phyloP scores from a whole-genome alignment of 352 stramenopile genomes.

The Pythium sp. region DNA sequence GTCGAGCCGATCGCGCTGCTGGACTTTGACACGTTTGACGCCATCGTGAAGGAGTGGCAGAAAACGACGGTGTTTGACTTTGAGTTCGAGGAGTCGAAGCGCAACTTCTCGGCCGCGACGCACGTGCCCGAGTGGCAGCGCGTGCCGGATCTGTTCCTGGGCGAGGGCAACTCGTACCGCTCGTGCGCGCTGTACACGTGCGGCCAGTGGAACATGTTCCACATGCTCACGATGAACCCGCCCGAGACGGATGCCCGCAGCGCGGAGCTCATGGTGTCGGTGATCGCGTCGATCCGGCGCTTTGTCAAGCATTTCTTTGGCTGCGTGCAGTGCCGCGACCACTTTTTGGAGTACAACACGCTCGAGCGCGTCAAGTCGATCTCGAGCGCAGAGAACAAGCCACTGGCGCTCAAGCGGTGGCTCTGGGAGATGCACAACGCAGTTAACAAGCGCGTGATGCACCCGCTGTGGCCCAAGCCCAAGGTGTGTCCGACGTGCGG shows the following conservation, averaged over 20 bases:
- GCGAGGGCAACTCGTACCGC: slow-evolving; percentile 59
- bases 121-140: slow-evolving; percentile 66
- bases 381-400: slow-evolving; percentile 62
- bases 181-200: slow-evolving; percentile 80
- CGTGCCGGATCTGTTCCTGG: slow-evolving; percentile 58
- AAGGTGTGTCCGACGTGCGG: slow-evolving; percentile 71
- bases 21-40: slow-evolving; percentile 72
- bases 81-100: slow-evolving; percentile 47
- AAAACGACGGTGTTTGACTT: slow-evolving; percentile 46
- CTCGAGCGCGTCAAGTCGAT: slow-evolving; percentile 66
- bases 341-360: slow-evolving; percentile 79
- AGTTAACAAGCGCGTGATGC: slow-evolving; percentile 74
- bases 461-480: slow-evolving; percentile 76
- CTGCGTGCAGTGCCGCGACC: slow-evolving; percentile 71
- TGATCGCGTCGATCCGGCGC: slow-evolving; percentile 70
- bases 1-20: slow-evolving; percentile 54
- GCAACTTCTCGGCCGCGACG: slow-evolving; percentile 39
- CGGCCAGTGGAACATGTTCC: slow-evolving; percentile 86
- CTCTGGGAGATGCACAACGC: slow-evolving; percentile 85
- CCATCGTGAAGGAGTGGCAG: slow-evolving; percentile 62
- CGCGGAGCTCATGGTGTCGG: slow-evolving; percentile 57
- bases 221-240: slow-evolving; percentile 82
- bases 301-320: slow-evolving; percentile 88
- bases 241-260: slow-evolving; percentile 32
- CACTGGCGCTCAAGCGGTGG: slow-evolving; percentile 65